Evolutionary conservation across 306 rosid species (phyloP), one percentile per base, ranked within the genome.

Genomic region (Sicyos edulis): DNA sequence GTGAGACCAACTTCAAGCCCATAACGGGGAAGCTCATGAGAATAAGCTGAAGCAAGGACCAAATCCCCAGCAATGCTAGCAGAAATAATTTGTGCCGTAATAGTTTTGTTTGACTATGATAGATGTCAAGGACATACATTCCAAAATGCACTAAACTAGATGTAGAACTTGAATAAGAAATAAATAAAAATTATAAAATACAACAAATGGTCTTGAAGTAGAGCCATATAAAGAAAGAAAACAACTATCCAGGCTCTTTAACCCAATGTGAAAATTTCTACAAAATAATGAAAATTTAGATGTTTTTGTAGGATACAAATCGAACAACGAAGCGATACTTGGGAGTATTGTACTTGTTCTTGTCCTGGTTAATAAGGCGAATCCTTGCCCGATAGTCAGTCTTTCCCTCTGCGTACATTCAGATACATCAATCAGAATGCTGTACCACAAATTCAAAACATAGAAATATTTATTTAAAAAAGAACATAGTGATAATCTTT

Each of bases 381-480:
- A 90, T 84, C 75, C 98, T 82, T 11, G 98, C 98, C 0, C 98
- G 78, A 67, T 93, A 93, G 54, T 93, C 98, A 0, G 98, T 93
- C 84, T 90, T 93, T 0, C 98, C 96, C 83, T 82, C 98, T 92
- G 91, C 1, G 8, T 17, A 76, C 15, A 14, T 52, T 8, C 26
- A 16, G 20, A 56, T 49, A 56, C 5, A 7, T 0, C 5, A 7
- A 7, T 55, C n/a, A 64, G 42, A 60, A 11, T 2, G 42, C 3
- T 26, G 1, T 26, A 26, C 32, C 32, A 26, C 3, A 26, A 26
- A 26, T 26, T 26, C 32, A 3, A 26, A 26, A 26, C 32, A 26
- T 26, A 26, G 3, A 26, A 26, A 26, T 1, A 26, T 26, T 1
- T 3, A 26, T 26, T 6, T 4, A 5, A 37, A 6, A 34, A 54